Evolutionary conservation across 768 basidiomycete genomes (phyloP), one percentile per base, ranked within the genome.

Genomic region (Lyophyllum decastes): DNA sequence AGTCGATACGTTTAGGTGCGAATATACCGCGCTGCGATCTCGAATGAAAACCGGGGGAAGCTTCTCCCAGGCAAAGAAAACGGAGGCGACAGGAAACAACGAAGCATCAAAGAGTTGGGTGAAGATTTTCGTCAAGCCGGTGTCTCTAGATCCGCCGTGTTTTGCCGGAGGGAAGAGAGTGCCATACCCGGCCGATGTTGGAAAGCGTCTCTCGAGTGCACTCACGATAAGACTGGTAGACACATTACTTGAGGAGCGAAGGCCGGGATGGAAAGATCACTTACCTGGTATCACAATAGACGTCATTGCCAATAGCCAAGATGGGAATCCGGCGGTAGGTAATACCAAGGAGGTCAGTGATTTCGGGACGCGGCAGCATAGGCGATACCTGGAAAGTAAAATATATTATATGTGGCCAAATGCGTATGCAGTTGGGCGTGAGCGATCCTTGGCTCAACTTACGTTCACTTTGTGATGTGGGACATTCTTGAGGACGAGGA

Each of bases 261-360:
- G 38, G 25, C 30, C 30, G 27, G 19, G 26, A 51, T n/a, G 14
- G 22, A 33, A 12, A 19, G 14, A 38, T 4, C 5, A 30, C 30
- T 52, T 54, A 71, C 77, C 72, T 78, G 11, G 82, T 84, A 67
- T 86, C 84, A 64, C 81, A 83, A 68, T 84, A 86, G 2, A 86
- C 72, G 63, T 86, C 84, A 61, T 80, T 82, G 14, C 84, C 85
- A 44, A 87, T 82, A 9, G 84, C 82, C 8, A 85, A 75, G 22
- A 87, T 72, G 10, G 85, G 84, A 24, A 88, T 83, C 14, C 82
- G 78, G 11, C 86, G 82, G 67, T 87, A 86, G 24, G 71, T 70
- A 11, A 87, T 69, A 2, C 84, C 85, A 7, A 80, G 74, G 1
- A 78, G 65, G 21, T 80, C 78, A 49, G 82, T 76, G 49, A 87